phyloP scores from a whole-genome alignment of 345 rosid genomes.

The Aegle marmelos region DNA sequence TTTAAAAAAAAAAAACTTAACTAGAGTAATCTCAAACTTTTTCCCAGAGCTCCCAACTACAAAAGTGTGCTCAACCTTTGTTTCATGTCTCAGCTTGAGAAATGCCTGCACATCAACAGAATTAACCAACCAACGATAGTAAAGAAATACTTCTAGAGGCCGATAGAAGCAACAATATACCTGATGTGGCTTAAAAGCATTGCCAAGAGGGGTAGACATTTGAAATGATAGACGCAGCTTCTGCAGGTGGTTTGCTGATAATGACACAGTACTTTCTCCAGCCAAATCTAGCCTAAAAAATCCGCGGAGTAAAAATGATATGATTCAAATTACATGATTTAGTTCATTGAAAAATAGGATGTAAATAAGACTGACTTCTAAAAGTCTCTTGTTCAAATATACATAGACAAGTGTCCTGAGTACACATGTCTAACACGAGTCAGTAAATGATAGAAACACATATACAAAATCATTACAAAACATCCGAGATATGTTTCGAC shows the following conservation, averaged over 20 bases:
- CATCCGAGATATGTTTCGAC: conserved; percentile 4
- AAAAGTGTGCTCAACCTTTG: conserved; percentile 80
- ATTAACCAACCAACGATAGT: conserved; percentile 22
- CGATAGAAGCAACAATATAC: conserved; percentile 32
- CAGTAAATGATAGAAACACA: neutral
- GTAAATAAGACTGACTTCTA: neutral
- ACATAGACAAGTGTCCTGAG: neutral
- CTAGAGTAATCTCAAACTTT: conserved; percentile 75
- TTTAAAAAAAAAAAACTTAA: conserved; percentile 34
- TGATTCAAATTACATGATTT: neutral
- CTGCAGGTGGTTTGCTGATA: conserved; percentile 95
- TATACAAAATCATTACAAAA: neutral
- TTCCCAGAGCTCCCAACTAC: conserved; percentile 72
- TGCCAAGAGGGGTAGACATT: conserved; percentile 65
- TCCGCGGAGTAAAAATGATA: neutral
- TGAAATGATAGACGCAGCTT: conserved; percentile 76
- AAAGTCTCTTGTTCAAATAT: neutral
- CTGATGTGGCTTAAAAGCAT: conserved; percentile 90
- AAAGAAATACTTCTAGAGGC: neutral
- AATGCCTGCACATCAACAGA: conserved; percentile 64
- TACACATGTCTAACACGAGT: neutral
- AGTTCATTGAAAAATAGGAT: neutral
- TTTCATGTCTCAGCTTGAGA: conserved; percentile 85
- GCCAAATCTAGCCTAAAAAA: conserved; percentile 66
- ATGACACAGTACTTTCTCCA: conserved; percentile 52